A percentile compares a stretch with the other conserved stretches of the same genome.
These are phyloP conservation scores for Cyberlindnera nakhonratchasimensis DNA, from an alignment of 805 yeast genomes.

Conservation along the genomic window DNA sequence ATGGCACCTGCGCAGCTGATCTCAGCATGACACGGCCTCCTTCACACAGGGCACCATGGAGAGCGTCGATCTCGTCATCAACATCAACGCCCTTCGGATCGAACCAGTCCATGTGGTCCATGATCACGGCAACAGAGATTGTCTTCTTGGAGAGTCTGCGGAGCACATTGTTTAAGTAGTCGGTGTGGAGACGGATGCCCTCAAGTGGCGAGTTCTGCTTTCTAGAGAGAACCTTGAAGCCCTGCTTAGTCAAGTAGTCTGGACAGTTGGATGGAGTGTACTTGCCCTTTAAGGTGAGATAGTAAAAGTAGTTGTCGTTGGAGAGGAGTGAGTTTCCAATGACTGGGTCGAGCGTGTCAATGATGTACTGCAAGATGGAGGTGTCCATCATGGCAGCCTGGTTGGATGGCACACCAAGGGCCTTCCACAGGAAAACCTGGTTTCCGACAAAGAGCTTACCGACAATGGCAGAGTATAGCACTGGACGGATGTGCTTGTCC, in stretches of 20 bases:
- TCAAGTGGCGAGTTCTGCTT: slow-evolving; percentile 50
- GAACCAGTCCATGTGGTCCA: slow-evolving; percentile 96
- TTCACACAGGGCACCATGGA: slow-evolving; percentile 56
- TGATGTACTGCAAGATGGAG: slow-evolving; percentile 65
- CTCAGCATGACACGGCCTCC: slow-evolving; percentile 76
- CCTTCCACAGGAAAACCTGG: slow-evolving; percentile 84
- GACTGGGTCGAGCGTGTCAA: slow-evolving; percentile 77
- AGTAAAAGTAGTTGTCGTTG: slow-evolving; percentile 74
- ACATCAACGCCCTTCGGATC: slow-evolving; percentile 64
- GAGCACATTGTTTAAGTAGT: slow-evolving; percentile 71
- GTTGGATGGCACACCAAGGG: slow-evolving; percentile 83
- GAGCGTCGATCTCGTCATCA: slow-evolving; percentile 58
- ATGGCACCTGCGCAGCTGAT: slow-evolving; percentile 69
- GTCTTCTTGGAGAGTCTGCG: slow-evolving; percentile 59
- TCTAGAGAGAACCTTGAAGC: slow-evolving; percentile 48
- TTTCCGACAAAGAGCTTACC: slow-evolving; percentile 70
- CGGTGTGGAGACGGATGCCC: slow-evolving; percentile 74
- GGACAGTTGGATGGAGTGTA: slow-evolving; percentile 70
- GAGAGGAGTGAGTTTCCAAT: slow-evolving; percentile 60
- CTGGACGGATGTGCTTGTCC: slow-evolving; percentile 60
- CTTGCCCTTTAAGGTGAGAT: slow-evolving; percentile 58
- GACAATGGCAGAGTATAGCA: slow-evolving; percentile 66
- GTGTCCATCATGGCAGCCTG: slow-evolving; percentile 79
- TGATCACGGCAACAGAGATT: slow-evolving; percentile 72
- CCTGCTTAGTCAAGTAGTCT: slow-evolving; percentile 60